Evolutionary conservation across 2,329 filamentous ascomycete genomes (phyloP).

Genomic region (Pyrenochaeta sp.): DNA sequence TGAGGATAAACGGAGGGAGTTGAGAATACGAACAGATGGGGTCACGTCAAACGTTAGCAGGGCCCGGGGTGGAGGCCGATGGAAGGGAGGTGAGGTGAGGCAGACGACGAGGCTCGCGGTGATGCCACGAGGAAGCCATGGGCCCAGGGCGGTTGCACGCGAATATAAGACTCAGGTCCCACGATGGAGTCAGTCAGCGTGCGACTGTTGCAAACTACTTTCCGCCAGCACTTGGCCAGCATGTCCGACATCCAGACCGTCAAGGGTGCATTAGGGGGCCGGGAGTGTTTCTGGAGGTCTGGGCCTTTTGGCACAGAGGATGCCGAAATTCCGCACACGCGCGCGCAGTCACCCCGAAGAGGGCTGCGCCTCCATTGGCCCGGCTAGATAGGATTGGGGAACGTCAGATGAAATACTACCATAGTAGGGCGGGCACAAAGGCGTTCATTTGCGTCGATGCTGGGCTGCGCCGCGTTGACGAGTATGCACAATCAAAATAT

Average conservation of each 20-base stretch:
- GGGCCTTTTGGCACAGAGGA: neutral
- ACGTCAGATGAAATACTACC: no score
- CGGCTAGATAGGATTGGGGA: no score
- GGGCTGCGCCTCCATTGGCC: conserved; percentile 8
- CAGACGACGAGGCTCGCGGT: neutral
- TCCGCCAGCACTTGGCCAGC: neutral
- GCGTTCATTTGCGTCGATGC: neutral
- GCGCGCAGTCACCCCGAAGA: neutral
- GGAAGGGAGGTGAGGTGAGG: neutral
- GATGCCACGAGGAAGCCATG: neutral
- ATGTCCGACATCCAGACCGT: conserved; percentile 9
- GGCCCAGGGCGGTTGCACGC: neutral
- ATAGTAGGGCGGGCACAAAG: no score
- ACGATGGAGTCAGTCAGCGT: conserved; percentile 10
- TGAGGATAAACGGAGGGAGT: neutral
- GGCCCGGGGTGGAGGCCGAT: no score
- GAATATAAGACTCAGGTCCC: conserved; percentile 1
- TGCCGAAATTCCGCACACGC: conserved; percentile 1
- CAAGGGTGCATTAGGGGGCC: conserved; percentile 7
- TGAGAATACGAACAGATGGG: neutral
- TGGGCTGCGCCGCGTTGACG: neutral
- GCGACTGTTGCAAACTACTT: conserved; percentile 5
- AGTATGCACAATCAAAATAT: neutral
- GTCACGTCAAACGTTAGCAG: neutral
- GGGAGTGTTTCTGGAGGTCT: conserved; percentile 11